These are phyloP conservation scores for Pseudofabraea citricarpa DNA, from an alignment of 2,329 filamentous ascomycete genomes.

Conservation along the genomic window DNA sequence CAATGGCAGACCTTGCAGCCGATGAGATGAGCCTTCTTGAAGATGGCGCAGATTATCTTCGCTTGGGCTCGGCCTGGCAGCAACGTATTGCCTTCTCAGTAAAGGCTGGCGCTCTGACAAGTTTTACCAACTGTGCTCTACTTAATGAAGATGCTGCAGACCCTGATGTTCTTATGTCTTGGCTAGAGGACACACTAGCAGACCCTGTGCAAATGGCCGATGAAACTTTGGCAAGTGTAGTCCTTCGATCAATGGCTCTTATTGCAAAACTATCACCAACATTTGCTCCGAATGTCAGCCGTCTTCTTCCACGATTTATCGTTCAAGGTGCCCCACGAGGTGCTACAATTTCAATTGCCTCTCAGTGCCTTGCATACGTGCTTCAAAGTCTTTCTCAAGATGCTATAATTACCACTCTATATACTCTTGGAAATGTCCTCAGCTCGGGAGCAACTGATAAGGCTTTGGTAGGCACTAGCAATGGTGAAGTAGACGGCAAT, in stretches of 20 bases:
- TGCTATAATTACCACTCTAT: conserved; percentile 89
- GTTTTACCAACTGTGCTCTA: conserved; percentile 80
- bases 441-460: conserved; percentile 61
- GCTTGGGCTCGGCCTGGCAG: conserved; percentile 79
- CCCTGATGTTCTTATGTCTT: conserved; percentile 70
- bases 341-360: conserved; percentile 68
- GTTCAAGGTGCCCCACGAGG: conserved; percentile 74
- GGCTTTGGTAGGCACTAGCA: conserved; percentile 30
- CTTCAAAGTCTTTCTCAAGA: conserved; percentile 83
- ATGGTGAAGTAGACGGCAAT: conserved; percentile 45
- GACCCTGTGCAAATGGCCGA: conserved; percentile 82
- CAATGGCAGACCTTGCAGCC: conserved; percentile 66
- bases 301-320: conserved; percentile 79
- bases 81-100: conserved; percentile 82
- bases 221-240: conserved; percentile 67
- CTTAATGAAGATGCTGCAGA: conserved; percentile 80
- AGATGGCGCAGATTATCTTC: conserved; percentile 83
- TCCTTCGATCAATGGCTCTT: conserved; percentile 77
- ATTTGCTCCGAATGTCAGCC: conserved; percentile 70
- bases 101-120: conserved; percentile 75
- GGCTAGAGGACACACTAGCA: conserved; percentile 78
- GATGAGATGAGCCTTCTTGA: conserved; percentile 86
- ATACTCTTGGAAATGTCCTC: conserved; percentile 92
- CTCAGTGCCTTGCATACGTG: conserved; percentile 78
- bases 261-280: conserved; percentile 70